Percentiles rank a stretch among this genome's conserved stretches.
phyloP scores from a whole-genome alignment of 208 protist genomes.

The Trypanosoma mega region DNA sequence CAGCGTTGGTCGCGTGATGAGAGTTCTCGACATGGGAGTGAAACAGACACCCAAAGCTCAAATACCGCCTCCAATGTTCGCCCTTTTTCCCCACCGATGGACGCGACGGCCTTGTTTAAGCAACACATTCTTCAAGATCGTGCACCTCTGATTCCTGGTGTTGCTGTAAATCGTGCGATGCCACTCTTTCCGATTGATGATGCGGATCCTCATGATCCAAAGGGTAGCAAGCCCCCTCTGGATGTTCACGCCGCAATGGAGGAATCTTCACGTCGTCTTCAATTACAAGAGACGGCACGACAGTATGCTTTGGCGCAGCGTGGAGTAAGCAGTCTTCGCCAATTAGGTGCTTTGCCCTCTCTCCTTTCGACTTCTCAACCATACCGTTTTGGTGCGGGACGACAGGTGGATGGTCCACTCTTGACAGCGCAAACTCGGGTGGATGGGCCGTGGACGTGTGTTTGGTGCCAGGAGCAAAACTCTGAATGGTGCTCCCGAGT shows the following conservation, averaged over 20 bases:
- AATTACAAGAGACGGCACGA: conserved; percentile 65
- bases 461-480: conserved; percentile 84
- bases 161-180: conserved; percentile 22
- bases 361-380: conserved; percentile 7
- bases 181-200: conserved; percentile 27
- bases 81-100: conserved; percentile 2
- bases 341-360: conserved; percentile 7
- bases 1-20: conserved; percentile 24
- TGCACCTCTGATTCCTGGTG: conserved; percentile 33
- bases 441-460: conserved; percentile 73
- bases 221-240: conserved; percentile 12
- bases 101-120: conserved; percentile 23
- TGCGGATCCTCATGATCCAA: background rate
- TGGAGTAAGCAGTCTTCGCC: conserved; percentile 25
- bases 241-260: conserved; percentile 67
- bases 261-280: conserved; percentile 61
- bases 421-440: conserved; percentile 15
- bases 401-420: background rate
- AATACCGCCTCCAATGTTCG: background rate
- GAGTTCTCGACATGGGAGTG: background rate
- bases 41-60: background rate
- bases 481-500: conserved; percentile 61
- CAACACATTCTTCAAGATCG: conserved; percentile 20
- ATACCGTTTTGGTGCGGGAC: background rate
- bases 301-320: conserved; percentile 59